phyloP scores from a whole-genome alignment of 2,329 filamentous ascomycete species.

The Aspergillus pseudotamarii region DNA sequence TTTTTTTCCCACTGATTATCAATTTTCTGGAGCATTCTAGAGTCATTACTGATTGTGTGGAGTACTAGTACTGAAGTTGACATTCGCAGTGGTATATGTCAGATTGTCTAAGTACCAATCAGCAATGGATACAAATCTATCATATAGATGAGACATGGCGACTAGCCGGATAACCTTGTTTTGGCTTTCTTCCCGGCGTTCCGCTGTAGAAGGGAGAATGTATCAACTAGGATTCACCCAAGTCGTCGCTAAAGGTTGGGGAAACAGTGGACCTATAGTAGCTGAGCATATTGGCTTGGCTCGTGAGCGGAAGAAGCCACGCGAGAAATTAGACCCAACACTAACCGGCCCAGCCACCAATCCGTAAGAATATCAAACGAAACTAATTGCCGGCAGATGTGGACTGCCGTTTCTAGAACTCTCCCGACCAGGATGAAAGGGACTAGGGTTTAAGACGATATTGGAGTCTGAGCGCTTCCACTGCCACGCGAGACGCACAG shows the following conservation, averaged over 20 bases:
- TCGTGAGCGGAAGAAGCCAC: neutral
- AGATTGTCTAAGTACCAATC: neutral
- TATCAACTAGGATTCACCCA: neutral
- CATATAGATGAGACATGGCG: neutral
- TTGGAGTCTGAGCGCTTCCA: neutral
- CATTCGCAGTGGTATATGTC: neutral
- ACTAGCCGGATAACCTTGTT: neutral
- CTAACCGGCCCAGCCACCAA: neutral
- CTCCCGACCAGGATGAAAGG: neutral
- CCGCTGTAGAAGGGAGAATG: neutral
- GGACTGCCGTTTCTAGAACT: conserved; percentile 1
- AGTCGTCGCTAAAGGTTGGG: conserved; percentile 2
- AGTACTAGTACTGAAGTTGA: neutral
- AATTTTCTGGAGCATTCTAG: neutral
- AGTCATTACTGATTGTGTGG: neutral
- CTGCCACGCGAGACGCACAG: neutral
- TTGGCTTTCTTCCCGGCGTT: neutral
- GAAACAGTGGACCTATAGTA: conserved; percentile 1
- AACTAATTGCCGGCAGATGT: neutral
- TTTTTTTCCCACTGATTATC: no score
- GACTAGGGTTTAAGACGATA: neutral
- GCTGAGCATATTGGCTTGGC: neutral
- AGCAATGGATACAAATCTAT: neutral
- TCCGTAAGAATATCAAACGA: neutral
- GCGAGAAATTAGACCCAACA: neutral